Base-by-base conservation (phyloP, 2,329 filamentous ascomycete genomes). In the Talaromyces sp. region DNA sequence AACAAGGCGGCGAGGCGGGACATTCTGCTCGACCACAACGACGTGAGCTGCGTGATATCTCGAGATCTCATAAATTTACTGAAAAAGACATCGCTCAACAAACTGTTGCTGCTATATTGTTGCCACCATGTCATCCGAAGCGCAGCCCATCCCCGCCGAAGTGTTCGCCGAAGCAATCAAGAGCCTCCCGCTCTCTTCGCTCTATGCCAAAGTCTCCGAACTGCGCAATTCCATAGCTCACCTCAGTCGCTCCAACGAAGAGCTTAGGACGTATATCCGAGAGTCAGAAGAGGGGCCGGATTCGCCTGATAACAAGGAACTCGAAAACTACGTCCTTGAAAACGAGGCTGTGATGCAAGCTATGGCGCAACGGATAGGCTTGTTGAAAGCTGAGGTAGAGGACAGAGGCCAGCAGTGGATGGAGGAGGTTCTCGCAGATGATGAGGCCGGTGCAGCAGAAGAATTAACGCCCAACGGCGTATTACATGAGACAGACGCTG, bases 201-300 rank as follows among this genome's bases (percentile, higher is more conserved):
- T 89, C 31, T 85, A 87, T 75, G 76, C 79, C 69, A 88, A 88
- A 78, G 82, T 82, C 61, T 79, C 81, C 61, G 86, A 89, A 68
- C 78, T 89, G 9, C 77, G 76, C 51, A 88, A 88, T 75, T 83
- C 80, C 62, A 83, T 87, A 68, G 71, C 76, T 2, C 86, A 88
- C 67, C 81, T 89, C 31, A 75, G 80, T 52, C 77, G 77, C 55
- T 86, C 83, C 12, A 88, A 88, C 70, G 71, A 73, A 47, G 82
- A 87, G 67, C 79, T 88, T 57, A 75, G 81, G 56, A 76, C 79
- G 5, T 87, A 81, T 67, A 69, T 80, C 28, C 62, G 69, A 33
- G 73, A 71, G 36, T 63, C 61, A 1, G 64, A 58, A 23, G 60
- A 66, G 18, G 76, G 77, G n/a, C 79, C 79, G 40, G 84, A 87